Base-by-base conservation (phyloP, 257 asterid genomes). In the Pogostemon cablin region DNA sequence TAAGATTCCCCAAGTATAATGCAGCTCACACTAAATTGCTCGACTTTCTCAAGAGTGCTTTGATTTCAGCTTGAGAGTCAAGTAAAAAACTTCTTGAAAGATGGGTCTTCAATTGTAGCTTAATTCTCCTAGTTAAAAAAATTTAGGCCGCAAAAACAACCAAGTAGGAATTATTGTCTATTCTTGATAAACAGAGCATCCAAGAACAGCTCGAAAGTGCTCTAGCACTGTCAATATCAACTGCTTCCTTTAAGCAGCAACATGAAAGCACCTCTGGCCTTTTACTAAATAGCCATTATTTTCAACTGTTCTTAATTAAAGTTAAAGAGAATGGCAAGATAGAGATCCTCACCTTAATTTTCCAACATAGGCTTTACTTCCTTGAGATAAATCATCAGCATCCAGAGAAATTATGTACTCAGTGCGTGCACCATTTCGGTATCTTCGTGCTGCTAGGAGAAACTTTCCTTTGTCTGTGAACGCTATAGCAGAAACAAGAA, bases 331-430 rank as follows among this genome's bases (percentile, higher is more conserved):
- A 65, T 11, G 34, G 71, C 50, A 46, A 69, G 71, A 59, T 20
- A 52, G 65, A 52, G 59, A 69, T 37, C 48, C 79, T 58, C 59
- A 93, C 98, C 98, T 93, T 77, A 93, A 73, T 81, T 93, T 93
- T 79, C 98, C 98, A 49, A 91, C 96, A 71, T 91, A 93, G 5
- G 97, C 92, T 77, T 87, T 89, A 81, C 96, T 89, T 80, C 89
- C 93, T 82, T 86, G 97, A 76, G 96, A 93, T 48, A 88, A 76
- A 76, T 89, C 97, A 39, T 86, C 79, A 32, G 95, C 93, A 68
- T 93, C 96, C 69, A 93, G 83, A 42, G 98, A 88, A 44, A 93
- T 84, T 72, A 93, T 78, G 71, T 91, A 93, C 78, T 93, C 98
- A 0, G 83, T 86, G 80, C 84, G 91, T 58, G 97, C 84, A 37